Percentiles rank a stretch among this genome's conserved stretches.
Evolutionary conservation across 2,329 filamentous ascomycete species (phyloP).

Genomic region (Talaromyces funiculosus): DNA sequence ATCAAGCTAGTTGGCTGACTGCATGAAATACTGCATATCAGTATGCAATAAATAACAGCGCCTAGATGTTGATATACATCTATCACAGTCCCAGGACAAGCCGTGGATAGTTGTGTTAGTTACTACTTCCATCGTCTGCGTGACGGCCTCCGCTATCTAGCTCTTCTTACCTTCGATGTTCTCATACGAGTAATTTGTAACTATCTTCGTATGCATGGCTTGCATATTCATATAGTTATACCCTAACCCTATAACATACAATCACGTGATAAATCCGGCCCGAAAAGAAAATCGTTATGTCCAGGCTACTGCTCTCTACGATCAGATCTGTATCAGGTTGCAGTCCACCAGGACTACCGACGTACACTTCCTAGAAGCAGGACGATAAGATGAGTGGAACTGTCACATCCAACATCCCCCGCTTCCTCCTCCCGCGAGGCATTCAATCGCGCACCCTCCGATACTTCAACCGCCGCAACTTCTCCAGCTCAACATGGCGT

Average conservation of each 20-base stretch:
- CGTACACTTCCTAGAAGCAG: not conserved
- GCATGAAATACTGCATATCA: not conserved
- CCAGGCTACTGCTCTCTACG: not conserved
- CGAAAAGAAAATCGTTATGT: not conserved
- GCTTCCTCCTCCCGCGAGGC: constrained; percentile 62
- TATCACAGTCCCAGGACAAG: not conserved
- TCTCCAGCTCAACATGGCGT: constrained; percentile 13
- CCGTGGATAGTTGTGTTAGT: not conserved
- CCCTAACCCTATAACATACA: not conserved
- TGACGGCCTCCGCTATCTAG: not conserved
- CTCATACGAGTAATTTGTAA: no score
- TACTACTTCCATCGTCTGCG: not conserved
- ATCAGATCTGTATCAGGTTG: not conserved
- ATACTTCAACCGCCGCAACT: constrained; percentile 18
- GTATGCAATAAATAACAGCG: not conserved
- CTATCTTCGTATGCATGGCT: not conserved
- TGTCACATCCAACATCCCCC: constrained; percentile 46
- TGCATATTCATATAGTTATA: not conserved
- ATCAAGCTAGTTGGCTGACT: not conserved
- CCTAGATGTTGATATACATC: not conserved
- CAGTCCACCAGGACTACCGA: not conserved
- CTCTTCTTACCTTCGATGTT: not conserved
- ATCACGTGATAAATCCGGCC: not conserved
- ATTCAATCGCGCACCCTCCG: constrained; percentile 28
- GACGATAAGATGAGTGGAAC: not conserved